Conservation (phyloP, 2,329 filamentous ascomycete species). For the Lecanicillium sp. region DNA sequence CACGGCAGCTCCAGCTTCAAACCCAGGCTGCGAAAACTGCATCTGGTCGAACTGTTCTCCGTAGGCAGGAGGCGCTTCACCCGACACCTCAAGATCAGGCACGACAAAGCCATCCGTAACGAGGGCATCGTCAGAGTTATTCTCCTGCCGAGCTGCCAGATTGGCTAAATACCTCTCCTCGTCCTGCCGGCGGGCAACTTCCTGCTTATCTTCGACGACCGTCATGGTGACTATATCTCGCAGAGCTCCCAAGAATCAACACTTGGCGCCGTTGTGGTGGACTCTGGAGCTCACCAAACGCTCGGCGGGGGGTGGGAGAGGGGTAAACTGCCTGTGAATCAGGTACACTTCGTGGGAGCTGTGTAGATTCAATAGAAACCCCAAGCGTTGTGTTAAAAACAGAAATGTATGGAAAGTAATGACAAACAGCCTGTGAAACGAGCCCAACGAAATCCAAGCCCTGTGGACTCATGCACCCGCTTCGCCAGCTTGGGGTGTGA, state of each 20-base stretch:
- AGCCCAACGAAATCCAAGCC: not conserved
- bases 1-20: constrained; percentile 52
- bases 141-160: constrained; percentile 2
- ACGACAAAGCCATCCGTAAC: constrained; percentile 31
- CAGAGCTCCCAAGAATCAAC: no score
- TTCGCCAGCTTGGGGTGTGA: not conserved
- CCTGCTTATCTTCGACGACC: constrained; percentile 18
- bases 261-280: no score
- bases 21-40: constrained; percentile 52
- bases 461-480: no score
- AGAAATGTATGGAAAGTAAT: no score
- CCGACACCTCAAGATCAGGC: constrained; percentile 30
- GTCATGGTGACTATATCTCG: constrained; percentile 15
- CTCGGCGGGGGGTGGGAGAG: no score
- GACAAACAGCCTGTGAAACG: not conserved
- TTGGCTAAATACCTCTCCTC: constrained; percentile 3
- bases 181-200: constrained; percentile 11
- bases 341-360: no score
- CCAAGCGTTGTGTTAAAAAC: no score
- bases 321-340: no score
- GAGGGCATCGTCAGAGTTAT: constrained; percentile 16
- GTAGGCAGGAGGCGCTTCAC: constrained; percentile 47
- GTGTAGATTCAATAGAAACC: no score
- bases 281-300: no score
- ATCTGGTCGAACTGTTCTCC: constrained; percentile 48